Base-by-base conservation (phyloP, 805 yeast species). In the Starmerella floris region DNA sequence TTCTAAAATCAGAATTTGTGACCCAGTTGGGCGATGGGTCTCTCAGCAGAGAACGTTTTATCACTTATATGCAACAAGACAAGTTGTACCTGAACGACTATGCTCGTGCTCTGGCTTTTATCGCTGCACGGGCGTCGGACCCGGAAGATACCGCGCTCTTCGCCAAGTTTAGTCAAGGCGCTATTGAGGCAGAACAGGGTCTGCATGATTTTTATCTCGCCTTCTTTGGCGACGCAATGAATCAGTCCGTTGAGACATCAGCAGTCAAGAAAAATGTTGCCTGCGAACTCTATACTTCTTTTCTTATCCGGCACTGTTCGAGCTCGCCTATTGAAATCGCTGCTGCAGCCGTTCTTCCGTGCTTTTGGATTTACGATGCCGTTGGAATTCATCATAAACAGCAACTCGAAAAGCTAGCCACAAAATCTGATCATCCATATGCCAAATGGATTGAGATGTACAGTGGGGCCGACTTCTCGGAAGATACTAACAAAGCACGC, bases 371-470 rank as follows among this genome's bases (percentile, higher is more conserved):
- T 30, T 51, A 51, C 35, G 51, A 50, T 5, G 37, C 38, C 9
- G 53, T 51, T 74, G 73, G 17, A 57, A 56, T 30, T 53, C 67
- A 1, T 41, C 56, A 77, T 15, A 79, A 77, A 54, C 87, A 85
- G 25, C 72, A 76, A 17, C 81, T 85, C 2, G 72, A 78, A 19
- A 20, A 21, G 28, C 9, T 20, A 9, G 85, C 79, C 2, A 4
- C 5, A 13, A 23, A 21, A n/a, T 23, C 35, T 25, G n/a, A 34
- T 21, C 58, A 60, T 46, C 51, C 49, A 50, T 44, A 59, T 44
- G 54, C 54, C 45, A 39, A 67, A 9, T 82, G 94, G 93, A 55
- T 80, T 16, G 65, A 63, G 17, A 78, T 75, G 43, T 83, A 83
- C 57, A 57, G 66, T 4, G 66, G 77, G 2, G 74, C 72, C 1